Conservation (phyloP, 768 basidiomycete species). For the Pleurotus cornucopiae region DNA sequence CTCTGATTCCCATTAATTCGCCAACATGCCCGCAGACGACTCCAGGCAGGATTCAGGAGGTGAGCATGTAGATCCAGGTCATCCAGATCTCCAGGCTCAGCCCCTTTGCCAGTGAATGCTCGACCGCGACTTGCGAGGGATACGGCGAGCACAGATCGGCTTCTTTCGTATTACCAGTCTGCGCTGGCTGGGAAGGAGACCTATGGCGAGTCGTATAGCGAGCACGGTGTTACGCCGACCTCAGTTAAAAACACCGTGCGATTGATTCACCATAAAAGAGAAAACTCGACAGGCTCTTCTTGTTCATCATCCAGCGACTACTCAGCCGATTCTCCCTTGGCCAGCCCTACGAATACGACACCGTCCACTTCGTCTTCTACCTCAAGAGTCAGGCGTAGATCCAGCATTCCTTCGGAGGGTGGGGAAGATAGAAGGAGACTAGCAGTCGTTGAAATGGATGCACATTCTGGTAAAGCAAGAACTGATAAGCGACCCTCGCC, state of each 20-base stretch:
- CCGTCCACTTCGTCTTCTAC: constrained; percentile 22
- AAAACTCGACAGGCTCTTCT: constrained; percentile 26
- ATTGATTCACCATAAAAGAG: constrained; percentile 12
- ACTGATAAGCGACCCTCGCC: constrained; percentile 17
- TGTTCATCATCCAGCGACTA: constrained; percentile 49
- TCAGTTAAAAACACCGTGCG: constrained; percentile 6
- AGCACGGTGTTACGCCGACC: constrained; percentile 10
- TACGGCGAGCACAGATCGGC: constrained; percentile 27
- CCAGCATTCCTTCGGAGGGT: constrained; percentile 53
- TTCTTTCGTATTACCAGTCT: constrained; percentile 55
- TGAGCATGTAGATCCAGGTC: too few relatives aligned
- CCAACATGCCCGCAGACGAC: too few relatives aligned
- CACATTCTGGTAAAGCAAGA: constrained; percentile 18
- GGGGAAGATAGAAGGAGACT: constrained; percentile 62
- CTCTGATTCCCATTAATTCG: too few relatives aligned
- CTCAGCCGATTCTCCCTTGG: constrained; percentile 37
- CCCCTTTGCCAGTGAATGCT: constrained; percentile 15
- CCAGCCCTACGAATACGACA: constrained; percentile 13
- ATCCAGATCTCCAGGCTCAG: too few relatives aligned
- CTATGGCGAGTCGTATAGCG: constrained; percentile 6
- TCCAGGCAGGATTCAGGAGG: too few relatives aligned
- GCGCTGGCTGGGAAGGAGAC: constrained; percentile 36
- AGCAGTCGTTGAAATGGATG: constrained; percentile 62
- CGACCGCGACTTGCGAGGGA: constrained; percentile 24
- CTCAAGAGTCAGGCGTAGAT: constrained; percentile 33